Evolutionary conservation across 2,329 filamentous ascomycete species (phyloP).

Genomic region (Fusarium ramigenum): DNA sequence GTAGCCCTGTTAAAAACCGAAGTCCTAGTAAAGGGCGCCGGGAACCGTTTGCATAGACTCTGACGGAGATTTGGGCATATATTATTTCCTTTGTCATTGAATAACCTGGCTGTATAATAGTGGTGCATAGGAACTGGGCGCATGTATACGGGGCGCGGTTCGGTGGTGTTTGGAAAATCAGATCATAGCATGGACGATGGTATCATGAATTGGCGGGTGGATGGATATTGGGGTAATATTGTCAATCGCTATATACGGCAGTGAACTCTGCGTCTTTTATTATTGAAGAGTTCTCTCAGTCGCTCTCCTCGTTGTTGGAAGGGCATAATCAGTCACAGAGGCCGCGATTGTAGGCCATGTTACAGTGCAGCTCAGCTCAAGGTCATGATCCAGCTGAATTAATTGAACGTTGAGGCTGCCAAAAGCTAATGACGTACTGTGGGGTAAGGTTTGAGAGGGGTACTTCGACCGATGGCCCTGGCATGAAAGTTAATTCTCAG

Average conservation of each 20-base stretch:
- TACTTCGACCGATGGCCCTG: background rate
- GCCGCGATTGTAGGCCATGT: background rate
- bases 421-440: constrained; percentile 36
- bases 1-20: constrained; percentile 59
- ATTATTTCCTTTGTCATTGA: constrained; percentile 19
- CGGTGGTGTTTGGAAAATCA: constrained; percentile 24
- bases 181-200: constrained; percentile 12
- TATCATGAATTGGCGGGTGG: background rate
- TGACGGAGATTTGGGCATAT: background rate
- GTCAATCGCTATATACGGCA: constrained; percentile 8
- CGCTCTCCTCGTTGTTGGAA: background rate
- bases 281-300: background rate
- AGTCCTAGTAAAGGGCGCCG: constrained; percentile 50
- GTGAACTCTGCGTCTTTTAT: constrained; percentile 6
- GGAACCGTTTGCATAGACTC: constrained; percentile 10
- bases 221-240: constrained; percentile 15
- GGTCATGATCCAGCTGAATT: constrained; percentile 2
- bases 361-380: constrained; percentile 3
- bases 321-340: background rate
- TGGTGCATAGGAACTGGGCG: constrained; percentile 27
- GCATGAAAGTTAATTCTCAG: background rate
- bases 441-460: constrained; percentile 27
- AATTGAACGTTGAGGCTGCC: background rate
- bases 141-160: constrained; percentile 12
- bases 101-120: constrained; percentile 35